Evolutionary conservation across 352 stramenopile species (phyloP).

Genomic region (Pythium plurisporium): DNA sequence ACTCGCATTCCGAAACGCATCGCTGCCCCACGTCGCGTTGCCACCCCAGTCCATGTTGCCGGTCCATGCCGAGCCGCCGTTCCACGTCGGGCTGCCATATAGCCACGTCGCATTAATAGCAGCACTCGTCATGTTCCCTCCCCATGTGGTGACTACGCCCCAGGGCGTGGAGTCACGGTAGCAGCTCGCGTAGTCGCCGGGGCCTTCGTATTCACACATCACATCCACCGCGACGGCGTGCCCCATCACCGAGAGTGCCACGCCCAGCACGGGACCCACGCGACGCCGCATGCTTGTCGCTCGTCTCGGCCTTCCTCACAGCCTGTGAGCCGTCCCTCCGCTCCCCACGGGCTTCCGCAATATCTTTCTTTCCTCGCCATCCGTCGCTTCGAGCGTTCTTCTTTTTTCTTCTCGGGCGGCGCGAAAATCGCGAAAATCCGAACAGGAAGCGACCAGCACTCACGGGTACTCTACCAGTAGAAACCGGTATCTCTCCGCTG

Average conservation of each 20-base stretch:
- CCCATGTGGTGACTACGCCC: no score
- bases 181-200: slow-evolving; percentile 7
- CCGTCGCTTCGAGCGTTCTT: slow-evolving; percentile 3
- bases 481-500: background rate
- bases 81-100: background rate
- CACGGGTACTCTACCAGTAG: background rate
- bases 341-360: slow-evolving; percentile 10
- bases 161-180: background rate
- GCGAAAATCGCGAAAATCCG: background rate
- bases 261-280: background rate
- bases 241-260: background rate
- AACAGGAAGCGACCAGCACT: slow-evolving; percentile 1
- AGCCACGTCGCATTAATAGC: background rate
- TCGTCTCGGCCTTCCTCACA: background rate
- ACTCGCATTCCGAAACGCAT: background rate
- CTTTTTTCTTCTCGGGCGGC: slow-evolving; percentile 2
- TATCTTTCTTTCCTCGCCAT: slow-evolving; percentile 10
- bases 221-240: background rate
- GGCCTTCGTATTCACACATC: slow-evolving; percentile 16
- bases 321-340: background rate
- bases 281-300: background rate
- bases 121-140: no score
- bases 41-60: background rate
- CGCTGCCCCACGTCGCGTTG: background rate
- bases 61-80: background rate